Percentiles rank a stretch among this genome's conserved stretches.
Evolutionary conservation across 1,284 basidiomycete genomes (phyloP).

Genomic region (Pascua guehoae): DNA sequence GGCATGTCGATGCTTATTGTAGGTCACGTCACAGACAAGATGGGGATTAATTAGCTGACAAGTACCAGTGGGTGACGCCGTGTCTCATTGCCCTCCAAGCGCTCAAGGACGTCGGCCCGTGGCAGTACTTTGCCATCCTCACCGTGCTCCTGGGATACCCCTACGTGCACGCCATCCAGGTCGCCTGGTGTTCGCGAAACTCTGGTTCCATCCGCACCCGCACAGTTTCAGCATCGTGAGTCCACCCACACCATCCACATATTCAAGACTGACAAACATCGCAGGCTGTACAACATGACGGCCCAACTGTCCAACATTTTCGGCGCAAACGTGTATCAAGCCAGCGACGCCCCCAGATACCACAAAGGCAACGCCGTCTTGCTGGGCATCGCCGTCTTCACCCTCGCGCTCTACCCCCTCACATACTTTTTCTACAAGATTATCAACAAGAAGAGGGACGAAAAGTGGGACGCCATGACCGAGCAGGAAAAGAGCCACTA

Average conservation of each 20-base stretch:
- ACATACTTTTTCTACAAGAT: constrained; percentile 2
- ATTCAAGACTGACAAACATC: no score
- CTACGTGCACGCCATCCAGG: constrained; percentile 31
- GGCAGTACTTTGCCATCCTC: constrained; percentile 17
- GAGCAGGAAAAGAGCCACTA: constrained; percentile 25
- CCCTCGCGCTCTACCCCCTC: background rate
- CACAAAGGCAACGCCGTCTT: constrained; percentile 35
- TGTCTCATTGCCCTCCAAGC: constrained; percentile 25
- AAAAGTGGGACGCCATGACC: constrained; percentile 30
- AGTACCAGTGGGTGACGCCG: constrained; percentile 31
- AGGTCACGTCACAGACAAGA: background rate
- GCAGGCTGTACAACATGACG: constrained; percentile 35
- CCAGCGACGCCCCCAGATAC: constrained; percentile 28
- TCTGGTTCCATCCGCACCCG: constrained; percentile 32
- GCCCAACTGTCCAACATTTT: constrained; percentile 35
- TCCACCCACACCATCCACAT: constrained; percentile 9
- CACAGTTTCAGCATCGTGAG: constrained; percentile 30
- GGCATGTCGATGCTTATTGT: background rate
- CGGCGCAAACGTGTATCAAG: constrained; percentile 37
- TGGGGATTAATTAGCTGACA: background rate
- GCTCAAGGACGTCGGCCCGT: constrained; percentile 15
- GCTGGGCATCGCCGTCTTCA: constrained; percentile 20
- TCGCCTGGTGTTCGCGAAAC: constrained; percentile 28
- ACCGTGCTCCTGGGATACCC: constrained; percentile 19
- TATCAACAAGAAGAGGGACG: constrained; percentile 12